Percentiles rank a stretch among this genome's conserved stretches.
phyloP scores from a whole-genome alignment of 2,329 filamentous ascomycete genomes.

The Arthroderma uncinatum region DNA sequence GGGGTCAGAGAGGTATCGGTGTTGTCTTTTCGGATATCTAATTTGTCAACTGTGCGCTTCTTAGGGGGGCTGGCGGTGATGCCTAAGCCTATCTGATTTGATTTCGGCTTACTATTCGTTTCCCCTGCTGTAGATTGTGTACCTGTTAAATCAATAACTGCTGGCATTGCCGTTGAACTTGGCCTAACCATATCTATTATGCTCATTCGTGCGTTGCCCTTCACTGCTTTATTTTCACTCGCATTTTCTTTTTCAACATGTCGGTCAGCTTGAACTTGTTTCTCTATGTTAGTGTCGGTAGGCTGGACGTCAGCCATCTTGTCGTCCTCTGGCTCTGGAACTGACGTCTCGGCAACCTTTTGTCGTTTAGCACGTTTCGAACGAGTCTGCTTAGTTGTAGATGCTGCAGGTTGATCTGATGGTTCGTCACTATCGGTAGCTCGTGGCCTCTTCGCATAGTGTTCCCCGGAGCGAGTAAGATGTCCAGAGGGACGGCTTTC shows the following conservation, averaged over 20 bases:
- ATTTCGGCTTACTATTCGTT: background rate
- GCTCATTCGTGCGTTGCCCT: too few species aligned
- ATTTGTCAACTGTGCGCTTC: background rate
- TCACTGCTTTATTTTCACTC: background rate
- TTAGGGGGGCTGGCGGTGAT: constrained; percentile 22
- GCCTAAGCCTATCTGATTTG: constrained; percentile 18
- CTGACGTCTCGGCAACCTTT: background rate
- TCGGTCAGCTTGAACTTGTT: background rate
- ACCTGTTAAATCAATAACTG: background rate
- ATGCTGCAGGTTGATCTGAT: background rate
- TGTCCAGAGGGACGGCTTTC: background rate
- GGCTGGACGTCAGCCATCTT: background rate
- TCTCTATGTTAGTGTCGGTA: background rate
- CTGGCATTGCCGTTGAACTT: background rate
- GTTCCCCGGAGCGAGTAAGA: background rate
- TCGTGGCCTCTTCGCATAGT: background rate
- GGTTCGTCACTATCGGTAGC: background rate
- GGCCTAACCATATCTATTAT: too few species aligned
- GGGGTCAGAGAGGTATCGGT: background rate
- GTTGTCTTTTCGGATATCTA: background rate
- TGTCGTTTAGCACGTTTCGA: background rate
- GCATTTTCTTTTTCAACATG: background rate
- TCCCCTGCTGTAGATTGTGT: background rate
- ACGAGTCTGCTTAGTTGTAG: background rate
- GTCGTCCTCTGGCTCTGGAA: background rate